Percentiles rank a stretch among this genome's conserved stretches.
Conservation (phyloP, 495 filamentous ascomycete species). For the Penicillium samsonianum region DNA sequence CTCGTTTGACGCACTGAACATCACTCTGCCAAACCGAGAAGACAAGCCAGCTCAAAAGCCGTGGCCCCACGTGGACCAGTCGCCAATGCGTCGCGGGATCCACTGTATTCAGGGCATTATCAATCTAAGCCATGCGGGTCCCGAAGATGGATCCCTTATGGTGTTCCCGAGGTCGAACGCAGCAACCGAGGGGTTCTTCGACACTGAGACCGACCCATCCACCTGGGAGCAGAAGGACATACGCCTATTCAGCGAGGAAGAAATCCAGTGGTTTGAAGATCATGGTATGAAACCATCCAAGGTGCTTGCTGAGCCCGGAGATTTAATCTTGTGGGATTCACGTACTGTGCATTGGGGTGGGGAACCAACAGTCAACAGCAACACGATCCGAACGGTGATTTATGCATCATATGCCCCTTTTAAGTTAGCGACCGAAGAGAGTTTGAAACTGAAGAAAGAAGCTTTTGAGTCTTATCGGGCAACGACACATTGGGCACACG, state of each 20-base stretch:
- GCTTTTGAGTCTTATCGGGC: slow-evolving; percentile 38
- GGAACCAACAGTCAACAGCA: slow-evolving; percentile 24
- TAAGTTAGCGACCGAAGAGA: slow-evolving; percentile 31
- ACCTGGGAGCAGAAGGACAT: slow-evolving; percentile 35
- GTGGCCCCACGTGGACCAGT: slow-evolving; percentile 32
- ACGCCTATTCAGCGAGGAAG: slow-evolving; percentile 29
- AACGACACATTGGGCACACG: slow-evolving; percentile 49
- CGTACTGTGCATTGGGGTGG: slow-evolving; percentile 41
- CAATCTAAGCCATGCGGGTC: slow-evolving; percentile 36
- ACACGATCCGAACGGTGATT: slow-evolving; percentile 37
- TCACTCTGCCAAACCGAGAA: slow-evolving; percentile 8
- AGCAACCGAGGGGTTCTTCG: slow-evolving; percentile 39
- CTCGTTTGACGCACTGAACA: slow-evolving; percentile 7
- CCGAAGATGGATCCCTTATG: slow-evolving; percentile 33
- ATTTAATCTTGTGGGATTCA: slow-evolving; percentile 48
- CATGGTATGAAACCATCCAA: slow-evolving; percentile 36
- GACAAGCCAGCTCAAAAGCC: slow-evolving; percentile 20
- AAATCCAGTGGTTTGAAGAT: slow-evolving; percentile 38
- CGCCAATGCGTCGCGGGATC: slow-evolving; percentile 31
- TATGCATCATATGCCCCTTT: slow-evolving; percentile 45
- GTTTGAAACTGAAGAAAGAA: slow-evolving; percentile 34
- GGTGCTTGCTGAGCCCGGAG: slow-evolving; percentile 42
- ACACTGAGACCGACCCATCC: slow-evolving; percentile 29
- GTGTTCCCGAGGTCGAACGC: slow-evolving; percentile 29
- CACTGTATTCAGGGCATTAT: slow-evolving; percentile 47